Evolutionary conservation across 176 grass and related monocot genomes (phyloP), one percentile per base, ranked within the genome.

Genomic region (Dactylis glomerata): DNA sequence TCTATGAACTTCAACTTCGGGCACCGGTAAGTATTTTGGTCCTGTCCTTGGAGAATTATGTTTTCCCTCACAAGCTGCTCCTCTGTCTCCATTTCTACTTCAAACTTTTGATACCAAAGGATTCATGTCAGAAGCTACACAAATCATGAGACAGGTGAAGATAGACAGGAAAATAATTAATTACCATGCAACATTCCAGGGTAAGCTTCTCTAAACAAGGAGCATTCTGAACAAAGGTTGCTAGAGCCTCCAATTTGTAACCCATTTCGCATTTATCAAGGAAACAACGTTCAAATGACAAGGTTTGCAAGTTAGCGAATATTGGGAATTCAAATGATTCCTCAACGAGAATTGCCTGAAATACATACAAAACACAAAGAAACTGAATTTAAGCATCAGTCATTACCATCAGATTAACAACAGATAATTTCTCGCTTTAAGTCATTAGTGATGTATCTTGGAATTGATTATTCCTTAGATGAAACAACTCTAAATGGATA

Each of bases 191-290:
- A 1, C n/a, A 51, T 1, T 13, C 0, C 22, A 85, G 9, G 41
- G 34, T 77, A 77, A 85, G 73, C 59, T 85, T 77, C 61, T 77
- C 73, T 61, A 85, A 55, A 42, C 33, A 68, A 85, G 73, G 73
- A 23, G 83, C 59, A n/a, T 52, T 85, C 23, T 85, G n/a, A 55
- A 85, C 59, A 85, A 85, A 77, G 16, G 59, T 84, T 23, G 73
- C 23, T 77, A 84, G 16, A 55, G 41, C 82, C 15, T 85, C 73
- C 24, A 77, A 31, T 30, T 77, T 85, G 24, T 31, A 13, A 0
- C 22, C 3, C 9, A 68, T n/a, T 41, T 85, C 34, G 55, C 11
- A 69, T 42, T 56, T 65, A 30, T 68, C 47, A 85, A 31, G 62
- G n/a, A 85, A 85, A 69, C 83, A 77, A 2, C 1, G 3, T 23